These are phyloP conservation scores for Seminavis robusta DNA, from an alignment of 108 stramenopile genomes.

Conservation along the genomic window DNA sequence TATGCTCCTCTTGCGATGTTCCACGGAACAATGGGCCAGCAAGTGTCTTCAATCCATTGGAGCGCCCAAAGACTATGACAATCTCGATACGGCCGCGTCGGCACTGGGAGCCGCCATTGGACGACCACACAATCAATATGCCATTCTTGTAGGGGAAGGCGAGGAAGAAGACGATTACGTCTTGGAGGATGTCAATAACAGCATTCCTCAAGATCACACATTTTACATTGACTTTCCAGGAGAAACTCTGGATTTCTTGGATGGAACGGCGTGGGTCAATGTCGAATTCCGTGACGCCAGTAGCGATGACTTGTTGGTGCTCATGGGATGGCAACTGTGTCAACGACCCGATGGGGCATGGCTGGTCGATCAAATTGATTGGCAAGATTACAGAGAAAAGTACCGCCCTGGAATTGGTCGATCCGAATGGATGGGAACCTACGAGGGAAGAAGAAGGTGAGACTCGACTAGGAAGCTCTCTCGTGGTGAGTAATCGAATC, in stretches of 20 bases:
- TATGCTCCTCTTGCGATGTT: constrained; percentile 19
- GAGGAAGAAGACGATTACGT: constrained; percentile 18
- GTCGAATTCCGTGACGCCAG: constrained; percentile 40
- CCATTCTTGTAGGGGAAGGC: constrained; percentile 49
- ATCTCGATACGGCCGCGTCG: constrained; percentile 24
- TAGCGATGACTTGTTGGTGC: constrained; percentile 45
- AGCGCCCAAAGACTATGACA: constrained; percentile 25
- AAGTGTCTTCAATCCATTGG: constrained; percentile 43
- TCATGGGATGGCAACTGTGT: constrained; percentile 56
- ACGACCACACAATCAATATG: constrained; percentile 65
- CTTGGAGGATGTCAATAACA: background rate
- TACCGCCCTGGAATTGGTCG: constrained; percentile 76
- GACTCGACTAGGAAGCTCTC: no score
- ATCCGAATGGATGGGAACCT: constrained; percentile 73
- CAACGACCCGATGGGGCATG: constrained; percentile 49
- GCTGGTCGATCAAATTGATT: constrained; percentile 69
- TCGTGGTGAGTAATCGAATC: no score
- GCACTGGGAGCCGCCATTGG: constrained; percentile 45
- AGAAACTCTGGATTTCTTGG: constrained; percentile 59
- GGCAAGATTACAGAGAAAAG: constrained; percentile 77
- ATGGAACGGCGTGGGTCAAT: constrained; percentile 71
- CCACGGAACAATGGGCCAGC: constrained; percentile 39
- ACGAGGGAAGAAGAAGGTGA: no score
- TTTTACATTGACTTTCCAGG: constrained; percentile 36
- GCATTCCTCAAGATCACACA: background rate